Base-by-base conservation (phyloP, 2,329 filamentous ascomycete genomes). In the Daldinia sp. region DNA sequence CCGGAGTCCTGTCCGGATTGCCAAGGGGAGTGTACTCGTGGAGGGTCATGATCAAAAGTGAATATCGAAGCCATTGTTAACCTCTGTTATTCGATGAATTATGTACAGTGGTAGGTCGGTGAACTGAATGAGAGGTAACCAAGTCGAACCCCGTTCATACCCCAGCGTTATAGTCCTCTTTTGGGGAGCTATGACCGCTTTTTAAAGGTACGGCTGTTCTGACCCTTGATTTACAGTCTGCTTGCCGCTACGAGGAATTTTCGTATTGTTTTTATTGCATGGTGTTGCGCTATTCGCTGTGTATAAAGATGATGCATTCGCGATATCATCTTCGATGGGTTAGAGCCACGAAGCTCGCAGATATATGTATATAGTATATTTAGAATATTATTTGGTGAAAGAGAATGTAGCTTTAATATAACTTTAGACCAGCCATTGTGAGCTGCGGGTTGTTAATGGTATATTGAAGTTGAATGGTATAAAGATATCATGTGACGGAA, bases 1-100 rank as follows among this genome's bases (percentile, higher is more conserved):
- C 75, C 77, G 25, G 78, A 68, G 37, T 81, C 80, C 35, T 82
- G 80, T 0, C 88, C 84, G 9, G 83, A 87, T 52, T 90, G 85
- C 95, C 95, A 99, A 13, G 95, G 95, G 15, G 94, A 98, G 11
- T 91, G 90, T 32, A 98, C 93, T 76, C 92, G 84, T 1, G 92
- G 92, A 45, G 93, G 92, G 68, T 97, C 90, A 2, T 92, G 89
- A 65, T 97, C 93, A 75, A 92, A 99, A 0, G 94, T 97, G 76
- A 99, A 99, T 70, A 99, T 92, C 10, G 94, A 97, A 61, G 95
- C 94, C 92, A 95, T 96, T 56, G 8, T 70, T 29, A 21, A 47
- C n/a, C 23, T 43, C 3, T 11, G 19, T 62, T 23, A 37, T 29
- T 30, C 4, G 35, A 34, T 50, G 25, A 11, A 6, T 47, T 41